These are phyloP conservation scores for Saksenaea oblongispora DNA, from an alignment of 371 early-diverging fungal genomes.

Conservation along the genomic window DNA sequence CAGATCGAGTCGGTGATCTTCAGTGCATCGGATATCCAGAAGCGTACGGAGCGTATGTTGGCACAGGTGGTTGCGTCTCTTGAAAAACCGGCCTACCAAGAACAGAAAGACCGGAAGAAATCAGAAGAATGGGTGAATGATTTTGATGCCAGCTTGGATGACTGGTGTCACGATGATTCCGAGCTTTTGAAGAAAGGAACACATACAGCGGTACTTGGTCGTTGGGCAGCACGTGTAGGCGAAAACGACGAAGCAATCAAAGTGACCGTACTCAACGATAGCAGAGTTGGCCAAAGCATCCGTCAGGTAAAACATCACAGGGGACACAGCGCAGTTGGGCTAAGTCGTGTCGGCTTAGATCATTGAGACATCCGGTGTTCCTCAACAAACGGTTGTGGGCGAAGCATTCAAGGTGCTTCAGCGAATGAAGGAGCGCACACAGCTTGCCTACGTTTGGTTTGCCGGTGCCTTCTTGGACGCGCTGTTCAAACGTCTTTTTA, in stretches of 20 bases:
- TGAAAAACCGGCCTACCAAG: constrained; percentile 37
- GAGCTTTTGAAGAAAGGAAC: constrained; percentile 37
- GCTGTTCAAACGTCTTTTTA: constrained; percentile 43
- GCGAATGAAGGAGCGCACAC: constrained; percentile 52
- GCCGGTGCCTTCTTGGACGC: constrained; percentile 47
- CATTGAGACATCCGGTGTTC: constrained; percentile 46
- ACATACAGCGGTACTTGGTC: constrained; percentile 32
- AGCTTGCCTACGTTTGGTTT: constrained; percentile 51
- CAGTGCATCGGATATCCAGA: constrained; percentile 46
- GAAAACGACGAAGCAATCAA: constrained; percentile 47
- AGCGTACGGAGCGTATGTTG: constrained; percentile 49
- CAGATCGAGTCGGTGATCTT: constrained; percentile 49
- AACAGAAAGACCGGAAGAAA: constrained; percentile 31
- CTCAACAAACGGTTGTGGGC: constrained; percentile 48
- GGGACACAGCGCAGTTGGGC: too few species aligned
- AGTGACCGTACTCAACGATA: constrained; percentile 47
- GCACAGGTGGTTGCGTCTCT: constrained; percentile 29
- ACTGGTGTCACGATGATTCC: constrained; percentile 57
- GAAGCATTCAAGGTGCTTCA: constrained; percentile 47
- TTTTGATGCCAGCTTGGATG: constrained; percentile 53
- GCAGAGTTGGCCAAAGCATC: constrained; percentile 40
- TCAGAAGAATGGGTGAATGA: constrained; percentile 53
- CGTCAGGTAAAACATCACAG: constrained; percentile 50
- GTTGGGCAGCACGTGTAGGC: constrained; percentile 36
- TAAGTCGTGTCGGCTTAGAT: too few species aligned